Base-by-base conservation (phyloP, 2,329 filamentous ascomycete species). In the Pseudogymnoascus pannorum region DNA sequence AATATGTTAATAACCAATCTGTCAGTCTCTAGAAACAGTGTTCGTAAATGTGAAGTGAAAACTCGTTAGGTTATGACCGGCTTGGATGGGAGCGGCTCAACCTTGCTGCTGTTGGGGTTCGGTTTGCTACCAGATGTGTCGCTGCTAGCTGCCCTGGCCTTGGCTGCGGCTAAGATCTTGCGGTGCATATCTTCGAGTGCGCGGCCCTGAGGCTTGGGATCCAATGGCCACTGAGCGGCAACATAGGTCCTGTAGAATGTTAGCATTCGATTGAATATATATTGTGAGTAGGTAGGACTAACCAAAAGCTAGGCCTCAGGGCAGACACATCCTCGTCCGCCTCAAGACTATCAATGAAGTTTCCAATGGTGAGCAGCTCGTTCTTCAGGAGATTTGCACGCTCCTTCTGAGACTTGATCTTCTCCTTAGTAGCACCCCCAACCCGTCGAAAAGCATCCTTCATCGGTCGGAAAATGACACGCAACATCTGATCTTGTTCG, bases 281-380 rank as follows among this genome's bases (percentile, higher is more conserved):
- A 14, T 14, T 3, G 14, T 33, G 36, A 33, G 22, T 18, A n/a
- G 12, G 18, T 48, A 24, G 18, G 57, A 67, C 67, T 67, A 66
- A 72, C 71, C 71, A 73, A 60, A 73, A 69, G 57, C 66, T 67
- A 6, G 62, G 57, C 36, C 65, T 64, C 5, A 73, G 63, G 38
- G 67, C 66, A 18, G 67, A 64, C 5, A 65, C 65, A 59, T 69
- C 66, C 59, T 61, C 48, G 14, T 69, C 69, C 18, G 64, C 61
- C 57, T 65, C 60, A 38, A 72, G 62, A 38, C 75, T 75, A 58
- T 82, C 79, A 64, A 87, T 81, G 67, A 86, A 87, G 61, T 82
- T 80, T 60, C 86, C 86, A 71, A 88, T 85, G 4, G 78, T 78
- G 42, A 86, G 76, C 36, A 88, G 74, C 68, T 87, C 82, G 26